Percentiles rank a stretch among this genome's conserved stretches.
Evolutionary conservation across 352 stramenopile species (phyloP).

Genomic region (Phytophthora agathidicida): DNA sequence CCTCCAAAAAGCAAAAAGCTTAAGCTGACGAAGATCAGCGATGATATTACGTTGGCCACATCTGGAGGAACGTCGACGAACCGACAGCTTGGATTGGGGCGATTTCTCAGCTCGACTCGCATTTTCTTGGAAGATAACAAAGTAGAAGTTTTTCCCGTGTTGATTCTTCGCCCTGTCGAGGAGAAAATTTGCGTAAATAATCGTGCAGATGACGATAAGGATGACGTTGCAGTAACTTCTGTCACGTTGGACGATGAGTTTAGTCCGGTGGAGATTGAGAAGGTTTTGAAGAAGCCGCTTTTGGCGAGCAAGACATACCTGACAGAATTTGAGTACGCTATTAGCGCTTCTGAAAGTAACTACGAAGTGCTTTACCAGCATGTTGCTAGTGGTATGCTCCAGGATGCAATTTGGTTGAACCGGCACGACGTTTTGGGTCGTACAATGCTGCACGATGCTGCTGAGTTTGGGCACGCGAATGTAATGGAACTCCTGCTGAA

Average conservation of each 20-base stretch:
- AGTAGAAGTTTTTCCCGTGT: conserved; percentile 70
- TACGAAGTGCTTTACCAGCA: conserved; percentile 65
- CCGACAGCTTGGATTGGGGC: conserved; percentile 31
- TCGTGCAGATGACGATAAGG: background rate
- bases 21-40: conserved; percentile 41
- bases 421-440: conserved; percentile 55
- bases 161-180: conserved; percentile 56
- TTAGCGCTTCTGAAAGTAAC: conserved; percentile 62
- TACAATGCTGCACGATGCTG: conserved; percentile 69
- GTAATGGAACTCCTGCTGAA: conserved; percentile 61
- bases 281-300: background rate
- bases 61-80: conserved; percentile 31
- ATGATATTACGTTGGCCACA: conserved; percentile 47
- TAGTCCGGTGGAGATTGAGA: background rate
- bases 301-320: conserved; percentile 49
- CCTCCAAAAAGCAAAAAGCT: conserved; percentile 27
- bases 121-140: conserved; percentile 60
- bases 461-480: conserved; percentile 56
- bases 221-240: background rate
- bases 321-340: conserved; percentile 63
- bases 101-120: conserved; percentile 54
- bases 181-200: conserved; percentile 33
- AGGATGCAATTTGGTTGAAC: conserved; percentile 56
- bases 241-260: background rate
- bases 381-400: conserved; percentile 34